These are phyloP conservation scores for Aspergillus hiratsukae DNA, from an alignment of 2,329 filamentous ascomycete species.

Conservation along the genomic window DNA sequence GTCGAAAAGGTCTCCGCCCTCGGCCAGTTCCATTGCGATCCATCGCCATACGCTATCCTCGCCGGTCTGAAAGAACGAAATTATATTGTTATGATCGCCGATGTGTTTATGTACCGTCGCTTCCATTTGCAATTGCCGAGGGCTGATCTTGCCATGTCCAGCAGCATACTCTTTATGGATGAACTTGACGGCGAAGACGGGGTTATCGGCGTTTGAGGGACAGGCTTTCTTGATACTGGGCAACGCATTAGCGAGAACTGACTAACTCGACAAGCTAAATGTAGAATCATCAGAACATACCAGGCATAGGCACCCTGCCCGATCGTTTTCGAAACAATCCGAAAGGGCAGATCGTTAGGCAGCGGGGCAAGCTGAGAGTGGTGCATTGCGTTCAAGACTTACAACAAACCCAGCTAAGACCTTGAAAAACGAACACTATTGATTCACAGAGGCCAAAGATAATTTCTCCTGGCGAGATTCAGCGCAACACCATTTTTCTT, in stretches of 20 bases:
- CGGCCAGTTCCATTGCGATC: slow-evolving; percentile 97
- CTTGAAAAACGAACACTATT: background rate
- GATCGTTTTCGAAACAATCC: slow-evolving; percentile 93
- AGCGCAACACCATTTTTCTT: background rate
- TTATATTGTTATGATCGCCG: slow-evolving; percentile 86
- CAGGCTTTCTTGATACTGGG: slow-evolving; percentile 86
- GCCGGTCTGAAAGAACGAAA: slow-evolving; percentile 83
- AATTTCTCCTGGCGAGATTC: background rate
- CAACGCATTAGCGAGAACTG: slow-evolving; percentile 6
- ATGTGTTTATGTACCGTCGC: slow-evolving; percentile 85
- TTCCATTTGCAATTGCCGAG: slow-evolving; percentile 88
- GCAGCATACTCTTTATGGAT: slow-evolving; percentile 96
- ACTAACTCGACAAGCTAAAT: background rate
- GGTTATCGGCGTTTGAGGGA: slow-evolving; percentile 62
- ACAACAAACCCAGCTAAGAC: slow-evolving; percentile 5
- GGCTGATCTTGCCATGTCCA: slow-evolving; percentile 79
- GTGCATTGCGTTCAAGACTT: slow-evolving; percentile 42
- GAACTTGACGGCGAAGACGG: slow-evolving; percentile 95
- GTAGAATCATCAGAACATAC: slow-evolving; percentile 45
- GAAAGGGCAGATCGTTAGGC: slow-evolving; percentile 79
- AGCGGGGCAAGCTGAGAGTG: slow-evolving; percentile 88
- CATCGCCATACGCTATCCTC: slow-evolving; percentile 86
- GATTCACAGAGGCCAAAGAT: background rate
- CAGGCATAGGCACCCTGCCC: slow-evolving; percentile 96
- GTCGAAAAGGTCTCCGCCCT: slow-evolving; percentile 95